Evolutionary conservation across 371 early-diverging fungal genomes (phyloP), one percentile per base, ranked within the genome.

Genomic region (Cokeromyces recurvatus): DNA sequence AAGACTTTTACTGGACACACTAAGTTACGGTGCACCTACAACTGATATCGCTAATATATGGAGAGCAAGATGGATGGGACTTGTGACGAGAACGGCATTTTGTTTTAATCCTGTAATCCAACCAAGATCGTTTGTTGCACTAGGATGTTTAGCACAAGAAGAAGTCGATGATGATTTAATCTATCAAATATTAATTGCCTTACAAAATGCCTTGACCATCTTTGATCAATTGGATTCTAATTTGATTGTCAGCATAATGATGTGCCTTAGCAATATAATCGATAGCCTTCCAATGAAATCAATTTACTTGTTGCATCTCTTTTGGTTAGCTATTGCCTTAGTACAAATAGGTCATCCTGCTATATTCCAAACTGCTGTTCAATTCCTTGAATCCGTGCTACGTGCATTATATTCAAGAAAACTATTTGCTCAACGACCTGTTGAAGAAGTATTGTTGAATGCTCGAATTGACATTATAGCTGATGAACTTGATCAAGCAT

Each of bases 41-140:
- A 66, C 70, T 66, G 84, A 86, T 46, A 78, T 85, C 22, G 82
- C 84, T 8, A 87, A 87, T 52, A 77, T 77, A 32, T 91, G 93
- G 86, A 84, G 92, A 38, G 84, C 93, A 2, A 80, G 93, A 25
- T 95, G 94, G 94, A 88, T 93, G 79, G 79, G 90, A 3, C 66
- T 96, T 35, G 87, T 92, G n/a, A 82, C 93, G 1, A 87, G 89
- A 35, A 88, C 90, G 12, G 92, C 95, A 0, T 96, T 96, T 78
- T 89, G 91, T 53, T 87, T 87, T 64, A 93, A 94, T 57, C 92
- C 89, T 3, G 91, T 91, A 0, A 80, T 92, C 19, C 97, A 96
- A 61, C 95, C 95, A 0, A 80, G 97, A 19, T 87, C 95, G 0
- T 96, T 95, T 68, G 87, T 94, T 16, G 81, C 88, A n/a, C 77